Evolutionary conservation across 371 early-diverging fungal genomes (phyloP).

Genomic region (Actinomucor elegans): DNA sequence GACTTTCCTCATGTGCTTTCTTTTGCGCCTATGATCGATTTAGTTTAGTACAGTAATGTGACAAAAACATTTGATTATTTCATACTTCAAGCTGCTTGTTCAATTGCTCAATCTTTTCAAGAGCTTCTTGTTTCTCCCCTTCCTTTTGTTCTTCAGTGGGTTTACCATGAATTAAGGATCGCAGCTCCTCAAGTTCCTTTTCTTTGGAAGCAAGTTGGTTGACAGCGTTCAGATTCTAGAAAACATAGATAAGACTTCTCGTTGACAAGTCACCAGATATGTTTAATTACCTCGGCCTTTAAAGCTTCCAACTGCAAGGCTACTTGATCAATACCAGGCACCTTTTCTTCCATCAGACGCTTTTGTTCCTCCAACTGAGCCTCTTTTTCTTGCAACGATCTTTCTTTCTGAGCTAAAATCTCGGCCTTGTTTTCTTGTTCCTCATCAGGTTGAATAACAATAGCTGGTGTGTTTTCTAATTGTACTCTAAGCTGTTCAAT

Average conservation of each 20-base stretch:
- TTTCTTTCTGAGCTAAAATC: conserved; percentile 31
- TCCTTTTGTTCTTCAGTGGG: conserved; percentile 17
- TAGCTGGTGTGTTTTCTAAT: conserved; percentile 22
- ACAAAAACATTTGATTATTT: not conserved
- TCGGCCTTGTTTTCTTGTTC: conserved; percentile 13
- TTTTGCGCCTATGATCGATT: conserved; percentile 28
- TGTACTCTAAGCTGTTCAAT: conserved; percentile 22
- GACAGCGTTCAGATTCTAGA: conserved; percentile 43
- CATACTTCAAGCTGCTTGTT: conserved; percentile 37
- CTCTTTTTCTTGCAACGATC: conserved; percentile 24
- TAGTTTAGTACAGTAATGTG: not conserved
- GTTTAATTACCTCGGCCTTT: conserved; percentile 25
- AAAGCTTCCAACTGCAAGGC: conserved; percentile 35
- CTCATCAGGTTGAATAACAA: conserved; percentile 18
- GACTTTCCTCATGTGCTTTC: conserved; percentile 37
- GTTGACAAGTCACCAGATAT: not conserved
- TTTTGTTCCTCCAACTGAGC: conserved; percentile 27
- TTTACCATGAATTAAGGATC: conserved; percentile 19
- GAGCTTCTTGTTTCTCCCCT: conserved; percentile 23
- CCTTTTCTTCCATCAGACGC: conserved; percentile 20
- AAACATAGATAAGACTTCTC: not conserved
- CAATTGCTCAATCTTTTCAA: conserved; percentile 31
- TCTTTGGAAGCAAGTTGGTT: conserved; percentile 37
- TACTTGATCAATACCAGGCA: conserved; percentile 26
- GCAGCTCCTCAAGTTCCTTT: conserved; percentile 38